Evolutionary conservation across 73 alveolate genomes (phyloP).

Genomic region (Uronychia binucleata): DNA sequence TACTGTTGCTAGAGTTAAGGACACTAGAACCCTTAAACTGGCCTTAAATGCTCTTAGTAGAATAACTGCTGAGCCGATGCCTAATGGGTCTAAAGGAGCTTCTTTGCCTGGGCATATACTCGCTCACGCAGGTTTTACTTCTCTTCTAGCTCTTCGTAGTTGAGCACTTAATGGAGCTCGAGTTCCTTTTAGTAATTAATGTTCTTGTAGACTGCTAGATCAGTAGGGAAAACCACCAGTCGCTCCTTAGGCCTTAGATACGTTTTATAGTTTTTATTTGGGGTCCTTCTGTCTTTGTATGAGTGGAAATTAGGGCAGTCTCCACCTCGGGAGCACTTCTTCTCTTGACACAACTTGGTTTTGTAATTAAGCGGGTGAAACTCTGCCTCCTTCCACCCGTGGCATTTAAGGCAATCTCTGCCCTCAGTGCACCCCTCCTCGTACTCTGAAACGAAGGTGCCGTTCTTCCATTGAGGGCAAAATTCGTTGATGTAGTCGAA

Average conservation of each 20-base stretch:
- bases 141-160: background rate
- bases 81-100: too few relatives aligned
- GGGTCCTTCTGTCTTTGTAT: conserved; percentile 33
- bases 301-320: conserved; percentile 49
- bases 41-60: too few relatives aligned
- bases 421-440: conserved; percentile 66
- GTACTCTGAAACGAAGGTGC: conserved; percentile 61
- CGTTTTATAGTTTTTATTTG: background rate
- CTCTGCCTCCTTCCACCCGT: conserved; percentile 70
- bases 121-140: too few relatives aligned
- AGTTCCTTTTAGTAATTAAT: background rate
- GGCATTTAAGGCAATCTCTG: conserved; percentile 61
- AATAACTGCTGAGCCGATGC: too few relatives aligned
- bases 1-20: too few relatives aligned
- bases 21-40: too few relatives aligned
- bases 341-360: conserved; percentile 38
- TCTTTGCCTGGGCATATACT: too few relatives aligned
- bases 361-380: conserved; percentile 50
- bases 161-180: background rate
- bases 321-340: conserved; percentile 20
- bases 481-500: conserved; percentile 67
- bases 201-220: background rate
- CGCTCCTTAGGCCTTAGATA: background rate
- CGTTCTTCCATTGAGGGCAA: conserved; percentile 77
- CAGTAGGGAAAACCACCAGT: background rate